A percentile compares a stretch with the other conserved stretches of the same genome.
These are phyloP conservation scores for Clathrospora elynae DNA, from an alignment of 2,329 filamentous ascomycete genomes.

Conservation along the genomic window DNA sequence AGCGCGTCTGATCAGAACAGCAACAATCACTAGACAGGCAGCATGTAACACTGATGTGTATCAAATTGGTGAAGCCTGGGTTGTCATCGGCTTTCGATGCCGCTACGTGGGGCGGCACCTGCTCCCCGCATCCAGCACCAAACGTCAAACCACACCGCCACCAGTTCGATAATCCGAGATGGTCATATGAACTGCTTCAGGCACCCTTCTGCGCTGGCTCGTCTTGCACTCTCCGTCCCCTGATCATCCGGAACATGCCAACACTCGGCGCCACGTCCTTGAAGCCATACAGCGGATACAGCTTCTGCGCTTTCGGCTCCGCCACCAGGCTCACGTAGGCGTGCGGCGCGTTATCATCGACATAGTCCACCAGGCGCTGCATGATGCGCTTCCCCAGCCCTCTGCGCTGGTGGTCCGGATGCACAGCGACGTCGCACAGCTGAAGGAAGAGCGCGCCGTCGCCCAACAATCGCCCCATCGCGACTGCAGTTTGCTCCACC, in stretches of 20 bases:
- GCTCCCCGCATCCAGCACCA: too few species aligned
- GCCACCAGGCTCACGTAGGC: conserved; percentile 56
- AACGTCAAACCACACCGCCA: too few species aligned
- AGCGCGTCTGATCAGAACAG: neutral
- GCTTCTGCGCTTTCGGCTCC: conserved; percentile 51
- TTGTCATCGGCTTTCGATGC: conserved; percentile 8
- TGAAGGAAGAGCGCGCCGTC: conserved; percentile 60
- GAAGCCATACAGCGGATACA: conserved; percentile 58
- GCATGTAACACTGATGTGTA: too few species aligned
- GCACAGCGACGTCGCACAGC: conserved; percentile 58
- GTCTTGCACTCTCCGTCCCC: conserved; percentile 24
- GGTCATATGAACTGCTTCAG: conserved; percentile 4
- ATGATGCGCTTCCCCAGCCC: conserved; percentile 56
- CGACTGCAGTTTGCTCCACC: conserved; percentile 42
- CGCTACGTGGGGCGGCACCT: conserved; percentile 11
- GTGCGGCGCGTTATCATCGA: conserved; percentile 49
- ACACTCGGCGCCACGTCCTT: conserved; percentile 44
- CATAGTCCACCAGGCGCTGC: conserved; percentile 50
- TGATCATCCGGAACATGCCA: conserved; percentile 39
- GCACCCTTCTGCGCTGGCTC: conserved; percentile 6
- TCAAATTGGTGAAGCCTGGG: conserved; percentile 6
- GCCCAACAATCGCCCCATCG: conserved; percentile 58
- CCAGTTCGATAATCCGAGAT: too few species aligned
- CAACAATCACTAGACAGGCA: too few species aligned
- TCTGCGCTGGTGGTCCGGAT: conserved; percentile 55